phyloP scores from a whole-genome alignment of 192 early-diverging fungal species.

The Umbelopsis sp. region DNA sequence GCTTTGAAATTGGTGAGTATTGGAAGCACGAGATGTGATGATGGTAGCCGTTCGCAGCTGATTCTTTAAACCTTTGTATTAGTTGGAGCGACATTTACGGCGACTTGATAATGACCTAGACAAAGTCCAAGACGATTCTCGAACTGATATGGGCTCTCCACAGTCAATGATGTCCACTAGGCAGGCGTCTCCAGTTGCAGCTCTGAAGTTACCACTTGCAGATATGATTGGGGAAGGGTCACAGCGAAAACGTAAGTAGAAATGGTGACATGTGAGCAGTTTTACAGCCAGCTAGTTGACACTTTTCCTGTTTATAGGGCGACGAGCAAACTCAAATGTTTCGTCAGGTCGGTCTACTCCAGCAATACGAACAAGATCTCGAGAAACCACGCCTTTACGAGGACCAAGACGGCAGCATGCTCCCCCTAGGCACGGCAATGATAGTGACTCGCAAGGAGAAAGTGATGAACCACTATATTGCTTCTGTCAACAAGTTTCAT shows the following conservation, averaged over 20 bases:
- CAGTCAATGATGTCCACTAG: constrained; percentile 7
- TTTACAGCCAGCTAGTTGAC: neutral
- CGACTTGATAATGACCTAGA: constrained; percentile 32
- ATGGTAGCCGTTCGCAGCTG: neutral
- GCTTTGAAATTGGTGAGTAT: constrained; percentile 32
- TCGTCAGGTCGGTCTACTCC: constrained; percentile 4
- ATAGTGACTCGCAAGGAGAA: constrained; percentile 26
- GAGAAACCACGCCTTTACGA: constrained; percentile 5
- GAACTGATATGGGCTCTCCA: constrained; percentile 16
- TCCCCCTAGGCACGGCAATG: neutral
- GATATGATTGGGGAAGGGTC: constrained; percentile 14
- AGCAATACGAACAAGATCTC: constrained; percentile 18
- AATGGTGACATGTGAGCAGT: neutral
- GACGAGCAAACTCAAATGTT: constrained; percentile 9
- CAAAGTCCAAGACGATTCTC: constrained; percentile 18
- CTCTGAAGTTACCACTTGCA: neutral
- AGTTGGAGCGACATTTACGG: constrained; percentile 36
- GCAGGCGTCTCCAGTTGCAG: neutral
- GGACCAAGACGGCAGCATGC: constrained; percentile 11
- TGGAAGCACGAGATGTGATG: neutral
- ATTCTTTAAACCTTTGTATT: constrained; percentile 11
- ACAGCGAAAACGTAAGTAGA: constrained; percentile 6
- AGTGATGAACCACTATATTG: constrained; percentile 68
- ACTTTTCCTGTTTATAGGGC: neutral
- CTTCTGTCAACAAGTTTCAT: constrained; percentile 64